A percentile compares a stretch with the other conserved stretches of the same genome.
These are phyloP conservation scores for Talaromyces atroroseus DNA, from an alignment of 2,329 filamentous ascomycete species.

Conservation along the genomic window DNA sequence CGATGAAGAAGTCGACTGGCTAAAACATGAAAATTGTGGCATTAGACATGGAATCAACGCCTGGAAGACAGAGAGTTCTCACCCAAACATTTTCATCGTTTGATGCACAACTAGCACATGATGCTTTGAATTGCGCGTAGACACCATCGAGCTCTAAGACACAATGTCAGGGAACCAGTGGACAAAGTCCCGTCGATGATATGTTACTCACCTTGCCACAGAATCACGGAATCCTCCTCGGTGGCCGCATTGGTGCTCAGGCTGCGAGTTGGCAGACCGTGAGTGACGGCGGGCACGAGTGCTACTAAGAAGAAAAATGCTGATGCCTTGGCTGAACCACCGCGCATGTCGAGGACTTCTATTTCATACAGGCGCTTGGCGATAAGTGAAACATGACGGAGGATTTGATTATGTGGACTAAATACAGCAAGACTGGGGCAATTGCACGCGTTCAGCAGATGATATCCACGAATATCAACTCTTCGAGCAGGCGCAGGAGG, in stretches of 20 bases:
- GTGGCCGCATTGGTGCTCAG: constrained; percentile 12
- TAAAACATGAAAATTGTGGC: constrained; percentile 14
- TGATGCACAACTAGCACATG: constrained; percentile 19
- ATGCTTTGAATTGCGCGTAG: constrained; percentile 19
- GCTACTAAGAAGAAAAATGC: constrained; percentile 12
- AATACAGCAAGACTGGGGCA: neutral
- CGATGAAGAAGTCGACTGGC: constrained; percentile 25
- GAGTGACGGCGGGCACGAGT: constrained; percentile 10
- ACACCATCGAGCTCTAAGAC: constrained; percentile 18
- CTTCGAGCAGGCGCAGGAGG: neutral
- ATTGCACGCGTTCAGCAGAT: neutral
- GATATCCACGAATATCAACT: neutral
- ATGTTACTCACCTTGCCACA: constrained; percentile 17
- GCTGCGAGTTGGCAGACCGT: constrained; percentile 13
- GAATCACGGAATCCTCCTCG: constrained; percentile 10
- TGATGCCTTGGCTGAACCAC: constrained; percentile 16
- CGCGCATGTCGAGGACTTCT: constrained; percentile 12
- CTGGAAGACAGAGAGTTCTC: neutral
- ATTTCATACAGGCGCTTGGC: constrained; percentile 7
- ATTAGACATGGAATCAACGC: neutral
- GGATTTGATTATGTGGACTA: neutral
- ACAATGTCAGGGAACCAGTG: neutral
- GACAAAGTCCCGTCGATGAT: constrained; percentile 13
- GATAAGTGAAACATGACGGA: constrained; percentile 10
- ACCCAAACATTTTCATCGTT: constrained; percentile 15